Evolutionary conservation across 2,329 filamentous ascomycete species (phyloP).

Genomic region (Phoma sp.): DNA sequence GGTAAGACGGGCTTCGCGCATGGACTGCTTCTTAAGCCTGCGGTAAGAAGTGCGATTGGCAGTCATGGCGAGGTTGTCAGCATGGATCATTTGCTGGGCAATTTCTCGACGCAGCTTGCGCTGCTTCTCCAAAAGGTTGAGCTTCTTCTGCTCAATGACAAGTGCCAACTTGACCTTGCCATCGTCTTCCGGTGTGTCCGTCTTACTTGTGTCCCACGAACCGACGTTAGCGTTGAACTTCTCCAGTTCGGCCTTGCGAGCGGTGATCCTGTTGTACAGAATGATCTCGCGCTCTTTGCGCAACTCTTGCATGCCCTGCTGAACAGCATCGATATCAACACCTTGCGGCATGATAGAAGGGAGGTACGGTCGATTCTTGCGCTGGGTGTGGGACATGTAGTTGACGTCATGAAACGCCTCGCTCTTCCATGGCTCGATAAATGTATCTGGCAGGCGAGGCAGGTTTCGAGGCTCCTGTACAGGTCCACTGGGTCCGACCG

Average conservation of each 20-base stretch:
- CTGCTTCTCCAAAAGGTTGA: constrained; percentile 88
- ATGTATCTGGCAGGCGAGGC: constrained; percentile 58
- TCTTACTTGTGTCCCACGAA: constrained; percentile 78
- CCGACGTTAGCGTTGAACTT: constrained; percentile 83
- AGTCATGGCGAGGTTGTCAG: constrained; percentile 96
- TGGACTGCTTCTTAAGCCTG: constrained; percentile 94
- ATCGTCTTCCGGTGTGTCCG: constrained; percentile 72
- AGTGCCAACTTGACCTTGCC: constrained; percentile 83
- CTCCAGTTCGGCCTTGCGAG: constrained; percentile 83
- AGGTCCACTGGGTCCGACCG: constrained; percentile 50
- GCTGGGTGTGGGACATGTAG: constrained; percentile 78
- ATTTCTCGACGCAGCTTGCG: constrained; percentile 84
- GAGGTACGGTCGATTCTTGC: constrained; percentile 78
- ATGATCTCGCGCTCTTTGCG: constrained; percentile 87
- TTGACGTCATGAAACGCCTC: constrained; percentile 65
- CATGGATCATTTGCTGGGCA: constrained; percentile 89
- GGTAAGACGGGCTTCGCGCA: constrained; percentile 93
- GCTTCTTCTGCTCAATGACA: constrained; percentile 92
- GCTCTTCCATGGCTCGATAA: constrained; percentile 53
- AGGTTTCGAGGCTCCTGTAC: constrained; percentile 36
- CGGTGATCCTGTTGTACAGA: constrained; percentile 86
- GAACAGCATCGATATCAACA: constrained; percentile 74
- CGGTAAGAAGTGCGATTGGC: constrained; percentile 91
- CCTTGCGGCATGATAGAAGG: constrained; percentile 89
- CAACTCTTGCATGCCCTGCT: constrained; percentile 56